These are phyloP conservation scores for Aspergillus spinulosporus DNA, from an alignment of 2,329 filamentous ascomycete species.

Conservation along the genomic window DNA sequence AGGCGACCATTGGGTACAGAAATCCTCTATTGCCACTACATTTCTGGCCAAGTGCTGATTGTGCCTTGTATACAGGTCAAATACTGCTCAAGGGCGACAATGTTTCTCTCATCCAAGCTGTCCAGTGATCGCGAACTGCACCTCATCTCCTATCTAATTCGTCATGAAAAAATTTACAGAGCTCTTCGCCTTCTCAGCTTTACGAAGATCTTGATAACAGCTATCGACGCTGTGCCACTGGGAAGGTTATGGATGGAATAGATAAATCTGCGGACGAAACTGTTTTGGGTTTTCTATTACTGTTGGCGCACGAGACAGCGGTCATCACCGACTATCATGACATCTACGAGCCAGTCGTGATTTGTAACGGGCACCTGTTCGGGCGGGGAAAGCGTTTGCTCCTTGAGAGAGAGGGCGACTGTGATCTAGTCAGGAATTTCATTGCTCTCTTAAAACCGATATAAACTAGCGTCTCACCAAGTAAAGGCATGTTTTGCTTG, in stretches of 20 bases:
- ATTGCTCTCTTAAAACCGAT: conserved; percentile 9
- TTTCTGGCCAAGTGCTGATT: conserved; percentile 15
- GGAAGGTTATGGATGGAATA: conserved; percentile 23
- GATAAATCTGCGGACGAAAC: conserved; percentile 21
- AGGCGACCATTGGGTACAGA: conserved; percentile 75
- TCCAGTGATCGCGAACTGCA: conserved; percentile 33
- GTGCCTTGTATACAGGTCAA: conserved; percentile 58
- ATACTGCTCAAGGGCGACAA: conserved; percentile 88
- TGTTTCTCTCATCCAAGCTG: conserved; percentile 73
- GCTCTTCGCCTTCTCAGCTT: conserved; percentile 14
- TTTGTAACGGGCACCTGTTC: conserved; percentile 71
- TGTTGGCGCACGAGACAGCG: conserved; percentile 47
- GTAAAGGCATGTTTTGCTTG: conserved; percentile 54
- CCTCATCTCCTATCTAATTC: conserved; percentile 3
- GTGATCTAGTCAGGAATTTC: conserved; percentile 32
- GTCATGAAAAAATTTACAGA: conserved; percentile 10
- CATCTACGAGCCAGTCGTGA: conserved; percentile 78
- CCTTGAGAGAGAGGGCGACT: conserved; percentile 79
- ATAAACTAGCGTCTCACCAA: conserved; percentile 51
- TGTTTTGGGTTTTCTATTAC: conserved; percentile 24
- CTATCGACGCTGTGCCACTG: conserved; percentile 22
- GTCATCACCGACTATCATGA: conserved; percentile 71
- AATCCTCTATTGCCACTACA: neutral
- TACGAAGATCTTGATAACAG: conserved; percentile 17
- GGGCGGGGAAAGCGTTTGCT: conserved; percentile 72